phyloP scores from a whole-genome alignment of 1,139 yeast species.

The Candida sp. region DNA sequence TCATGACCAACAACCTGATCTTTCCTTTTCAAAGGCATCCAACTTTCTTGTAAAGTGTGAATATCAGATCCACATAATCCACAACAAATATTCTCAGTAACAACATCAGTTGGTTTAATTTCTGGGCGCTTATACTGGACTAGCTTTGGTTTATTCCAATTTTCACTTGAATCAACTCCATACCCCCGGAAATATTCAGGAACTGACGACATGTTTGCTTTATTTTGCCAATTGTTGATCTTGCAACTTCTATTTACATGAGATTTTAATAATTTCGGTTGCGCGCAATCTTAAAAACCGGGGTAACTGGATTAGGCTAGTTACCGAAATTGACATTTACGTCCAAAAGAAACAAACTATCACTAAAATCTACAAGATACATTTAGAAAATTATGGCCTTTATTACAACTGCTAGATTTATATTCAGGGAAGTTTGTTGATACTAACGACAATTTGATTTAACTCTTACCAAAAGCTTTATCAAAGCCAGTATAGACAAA shows the following conservation, averaged over 20 bases:
- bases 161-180: slow-evolving; percentile 31
- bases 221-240: too few species aligned
- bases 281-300: too few species aligned
- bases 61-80: slow-evolving; percentile 64
- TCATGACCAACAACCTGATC: slow-evolving; percentile 44
- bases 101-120: slow-evolving; percentile 38
- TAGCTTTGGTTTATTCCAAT: slow-evolving; percentile 43
- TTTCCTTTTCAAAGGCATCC: slow-evolving; percentile 26
- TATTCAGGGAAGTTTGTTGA: too few species aligned
- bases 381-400: too few species aligned
- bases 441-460: background rate
- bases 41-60: slow-evolving; percentile 45
- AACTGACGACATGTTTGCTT: slow-evolving; percentile 5
- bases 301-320: too few species aligned
- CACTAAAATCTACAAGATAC: too few species aligned
- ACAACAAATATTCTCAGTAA: slow-evolving; percentile 44
- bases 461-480: slow-evolving; percentile 14
- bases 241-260: too few species aligned
- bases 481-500: slow-evolving; percentile 47
- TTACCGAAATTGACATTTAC: too few species aligned
- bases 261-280: too few species aligned
- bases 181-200: slow-evolving; percentile 43
- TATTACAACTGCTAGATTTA: too few species aligned
- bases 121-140: slow-evolving; percentile 38
- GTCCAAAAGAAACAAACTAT: too few species aligned